Evolutionary conservation across 306 rosid species (phyloP).

Genomic region (Castanea mollissima): DNA sequence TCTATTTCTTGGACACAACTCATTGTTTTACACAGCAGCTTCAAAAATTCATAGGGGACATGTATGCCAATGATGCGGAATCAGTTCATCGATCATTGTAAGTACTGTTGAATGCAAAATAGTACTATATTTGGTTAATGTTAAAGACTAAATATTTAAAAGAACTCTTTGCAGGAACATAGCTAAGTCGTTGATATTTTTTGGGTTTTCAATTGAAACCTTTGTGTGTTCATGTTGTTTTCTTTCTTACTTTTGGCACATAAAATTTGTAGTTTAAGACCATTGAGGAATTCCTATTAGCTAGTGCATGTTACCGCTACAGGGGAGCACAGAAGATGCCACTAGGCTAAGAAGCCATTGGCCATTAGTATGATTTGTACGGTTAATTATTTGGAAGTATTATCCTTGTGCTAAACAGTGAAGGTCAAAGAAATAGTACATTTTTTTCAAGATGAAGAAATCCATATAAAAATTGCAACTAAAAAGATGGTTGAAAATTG

Average conservation of each 20-base stretch:
- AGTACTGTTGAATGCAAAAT: slow-evolving; percentile 11
- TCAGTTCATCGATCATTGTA: slow-evolving; percentile 24
- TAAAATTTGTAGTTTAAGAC: no score
- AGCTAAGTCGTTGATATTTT: background rate
- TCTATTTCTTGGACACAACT: slow-evolving; percentile 81
- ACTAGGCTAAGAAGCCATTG: background rate
- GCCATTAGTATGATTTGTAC: background rate
- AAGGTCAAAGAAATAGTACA: background rate
- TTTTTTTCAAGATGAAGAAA: background rate
- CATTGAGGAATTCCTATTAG: no score
- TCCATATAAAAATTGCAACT: background rate
- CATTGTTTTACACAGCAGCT: slow-evolving; percentile 56
- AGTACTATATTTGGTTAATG: background rate
- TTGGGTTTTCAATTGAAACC: background rate
- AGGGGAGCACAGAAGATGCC: background rate
- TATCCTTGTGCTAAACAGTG: background rate
- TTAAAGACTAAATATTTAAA: no score
- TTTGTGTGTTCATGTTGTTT: no score
- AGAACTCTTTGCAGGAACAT: background rate
- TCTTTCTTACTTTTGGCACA: no score
- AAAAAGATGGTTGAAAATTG: background rate
- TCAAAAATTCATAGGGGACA: slow-evolving; percentile 46
- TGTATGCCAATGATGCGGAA: slow-evolving; percentile 34
- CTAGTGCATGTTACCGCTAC: no score
- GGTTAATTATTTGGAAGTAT: background rate